Base-by-base conservation (phyloP, 306 rosid genomes). In the Dryas drummondii region DNA sequence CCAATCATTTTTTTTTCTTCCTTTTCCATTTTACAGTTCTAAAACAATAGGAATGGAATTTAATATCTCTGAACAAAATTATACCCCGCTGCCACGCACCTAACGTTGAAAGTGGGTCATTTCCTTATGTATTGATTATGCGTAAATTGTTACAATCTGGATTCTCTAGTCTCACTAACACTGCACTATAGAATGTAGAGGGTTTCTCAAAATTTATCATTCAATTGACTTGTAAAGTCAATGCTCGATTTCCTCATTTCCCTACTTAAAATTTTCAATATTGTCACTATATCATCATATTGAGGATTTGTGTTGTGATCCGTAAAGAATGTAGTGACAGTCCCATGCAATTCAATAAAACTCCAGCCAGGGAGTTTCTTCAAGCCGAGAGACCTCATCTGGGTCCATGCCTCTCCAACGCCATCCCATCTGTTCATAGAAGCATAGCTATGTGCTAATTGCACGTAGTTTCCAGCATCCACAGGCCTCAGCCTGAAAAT, bases 351-450 rank as follows among this genome's bases (percentile, higher is more conserved):
- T 77, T 87, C 90, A 50, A 86, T 77, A 73, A 75, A 89, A 80
- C 97, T 91, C 97, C 96, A 91, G 4, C 96, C 97, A 47, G 97
- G 97, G 53, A 87, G 72, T 77, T 91, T 91, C 64, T 80, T 86
- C 88, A 89, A 75, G 63, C 96, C 97, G 19, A 87, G 88, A 80
- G 86, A 86, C 78, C 86, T 89, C 96, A 91, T 91, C 80, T 86
- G 86, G 76, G 78, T 72, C 96, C 90, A 89, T 67, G 83, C 80
- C 84, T 89, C 89, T 22, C 90, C 88, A 50, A 87, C 89, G 61
- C 87, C 86, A 56, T 85, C 91, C 97, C 97, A 91, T 72, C 82
- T 88, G 82, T 91, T 84, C 87, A 71, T 80, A 47, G 90, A 82
- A 58, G 97, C 90, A 77, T 78, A 91, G 80, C 87, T 82, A 26